phyloP scores from a whole-genome alignment of 768 basidiomycete species.

The Naganishia onofrii region DNA sequence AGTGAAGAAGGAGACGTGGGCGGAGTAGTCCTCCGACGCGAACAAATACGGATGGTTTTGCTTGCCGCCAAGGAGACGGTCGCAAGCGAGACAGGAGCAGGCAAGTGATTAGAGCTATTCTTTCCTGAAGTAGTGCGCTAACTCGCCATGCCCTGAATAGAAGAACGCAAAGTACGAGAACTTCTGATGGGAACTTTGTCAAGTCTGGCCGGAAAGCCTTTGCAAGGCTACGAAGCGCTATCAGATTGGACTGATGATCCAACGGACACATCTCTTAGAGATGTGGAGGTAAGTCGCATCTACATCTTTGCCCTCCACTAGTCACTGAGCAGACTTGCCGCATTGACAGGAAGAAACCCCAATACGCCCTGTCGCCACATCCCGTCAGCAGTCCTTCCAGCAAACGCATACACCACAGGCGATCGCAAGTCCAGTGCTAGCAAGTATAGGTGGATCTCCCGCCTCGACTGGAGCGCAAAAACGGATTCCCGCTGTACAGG shows the following conservation, averaged over 20 bases:
- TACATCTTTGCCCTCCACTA: neutral
- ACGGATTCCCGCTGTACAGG: neutral
- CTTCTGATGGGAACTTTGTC: conserved; percentile 64
- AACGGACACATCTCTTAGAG: conserved; percentile 72
- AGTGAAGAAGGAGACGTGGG: conserved; percentile 58
- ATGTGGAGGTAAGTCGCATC: conserved; percentile 50
- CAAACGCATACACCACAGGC: neutral
- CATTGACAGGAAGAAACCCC: neutral
- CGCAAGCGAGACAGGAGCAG: neutral
- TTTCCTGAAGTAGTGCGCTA: neutral
- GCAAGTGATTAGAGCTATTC: neutral
- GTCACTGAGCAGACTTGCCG: neutral
- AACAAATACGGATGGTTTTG: conserved; percentile 75
- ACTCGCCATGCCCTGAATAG: neutral
- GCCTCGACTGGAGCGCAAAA: neutral
- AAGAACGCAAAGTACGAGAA: neutral
- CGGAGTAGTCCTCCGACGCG: conserved; percentile 74
- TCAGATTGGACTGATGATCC: conserved; percentile 88
- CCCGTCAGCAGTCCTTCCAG: neutral
- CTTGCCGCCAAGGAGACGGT: conserved; percentile 65
- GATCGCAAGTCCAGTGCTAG: neutral
- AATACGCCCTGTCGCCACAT: neutral
- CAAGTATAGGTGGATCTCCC: conserved; percentile 1
- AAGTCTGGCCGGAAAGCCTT: conserved; percentile 61
- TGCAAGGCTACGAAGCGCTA: conserved; percentile 59